Evolutionary conservation across 441 rosid species (phyloP).

Genomic region (Kokia cookei): DNA sequence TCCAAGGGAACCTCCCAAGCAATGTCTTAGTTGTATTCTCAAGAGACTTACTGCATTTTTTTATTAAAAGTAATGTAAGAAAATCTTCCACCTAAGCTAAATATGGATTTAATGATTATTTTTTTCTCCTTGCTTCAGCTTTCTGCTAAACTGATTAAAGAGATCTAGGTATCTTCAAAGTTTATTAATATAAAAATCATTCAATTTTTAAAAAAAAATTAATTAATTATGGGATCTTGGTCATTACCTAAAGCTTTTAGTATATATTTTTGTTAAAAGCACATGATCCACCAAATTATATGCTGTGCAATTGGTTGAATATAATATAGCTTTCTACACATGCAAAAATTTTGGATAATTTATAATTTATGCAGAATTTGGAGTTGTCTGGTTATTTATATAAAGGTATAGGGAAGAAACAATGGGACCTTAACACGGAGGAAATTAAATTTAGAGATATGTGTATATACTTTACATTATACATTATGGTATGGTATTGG

Average conservation of each 20-base stretch:
- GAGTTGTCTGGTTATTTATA: neutral
- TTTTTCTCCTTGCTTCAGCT: neutral
- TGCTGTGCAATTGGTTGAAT: conserved; percentile 5
- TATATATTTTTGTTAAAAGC: conserved; percentile 6
- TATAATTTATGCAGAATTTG: neutral
- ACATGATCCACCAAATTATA: conserved; percentile 32
- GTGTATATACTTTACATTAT: neutral
- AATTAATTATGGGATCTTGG: neutral
- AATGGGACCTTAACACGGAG: neutral
- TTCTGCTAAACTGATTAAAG: conserved; percentile 13
- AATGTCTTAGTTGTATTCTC: conserved; percentile 22
- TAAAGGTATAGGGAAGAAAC: neutral
- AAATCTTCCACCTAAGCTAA: conserved; percentile 28
- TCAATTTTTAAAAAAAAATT: neutral
- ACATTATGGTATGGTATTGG: neutral
- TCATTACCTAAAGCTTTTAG: conserved; percentile 21
- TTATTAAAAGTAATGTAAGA: conserved; percentile 1
- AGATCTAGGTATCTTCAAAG: conserved; percentile 25
- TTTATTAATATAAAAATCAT: conserved; percentile 27
- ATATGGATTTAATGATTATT: conserved; percentile 17
- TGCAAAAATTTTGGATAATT: conserved; percentile 11
- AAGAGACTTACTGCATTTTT: conserved; percentile 9
- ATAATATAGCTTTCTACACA: conserved; percentile 18
- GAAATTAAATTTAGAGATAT: neutral
- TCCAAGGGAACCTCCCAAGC: conserved; percentile 26